A percentile compares a stretch with the other conserved stretches of the same genome.
phyloP scores from a whole-genome alignment of 129 eudicot species.

The Saussurea involucrata region DNA sequence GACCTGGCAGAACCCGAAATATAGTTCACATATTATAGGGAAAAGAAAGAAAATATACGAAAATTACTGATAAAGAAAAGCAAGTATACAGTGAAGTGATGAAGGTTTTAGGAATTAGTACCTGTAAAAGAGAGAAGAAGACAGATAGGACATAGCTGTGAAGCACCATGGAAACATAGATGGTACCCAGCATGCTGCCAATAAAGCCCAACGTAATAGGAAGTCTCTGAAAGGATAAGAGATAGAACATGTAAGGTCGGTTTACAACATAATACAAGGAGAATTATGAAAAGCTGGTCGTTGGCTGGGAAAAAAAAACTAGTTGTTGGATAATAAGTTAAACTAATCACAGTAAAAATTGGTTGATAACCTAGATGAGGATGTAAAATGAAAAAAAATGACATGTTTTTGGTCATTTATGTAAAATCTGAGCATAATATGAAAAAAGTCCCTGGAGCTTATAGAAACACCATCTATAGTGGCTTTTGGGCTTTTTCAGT shows the following conservation, averaged over 20 bases:
- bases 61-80: neutral
- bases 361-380: neutral
- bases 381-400: neutral
- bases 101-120: conserved; percentile 18
- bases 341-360: neutral
- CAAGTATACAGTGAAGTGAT: neutral
- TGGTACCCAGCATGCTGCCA: conserved; percentile 83
- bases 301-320: neutral
- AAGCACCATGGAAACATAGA: conserved; percentile 95
- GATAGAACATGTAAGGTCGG: conserved; percentile 10
- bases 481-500: too few relatives aligned
- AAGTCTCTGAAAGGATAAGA: conserved; percentile 60
- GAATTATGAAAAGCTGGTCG: neutral
- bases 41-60: neutral
- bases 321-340: too few relatives aligned
- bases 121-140: conserved; percentile 85
- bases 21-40: neutral
- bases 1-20: conserved; percentile 40
- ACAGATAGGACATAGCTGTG: conserved; percentile 92
- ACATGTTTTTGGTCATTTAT: neutral
- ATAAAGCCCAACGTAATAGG: conserved; percentile 83
- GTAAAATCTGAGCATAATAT: neutral
- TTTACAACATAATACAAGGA: neutral
- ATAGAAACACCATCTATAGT: neutral
- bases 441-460: neutral